phyloP scores from a whole-genome alignment of 2,329 filamentous ascomycete species.

The Huntiella decipiens region DNA sequence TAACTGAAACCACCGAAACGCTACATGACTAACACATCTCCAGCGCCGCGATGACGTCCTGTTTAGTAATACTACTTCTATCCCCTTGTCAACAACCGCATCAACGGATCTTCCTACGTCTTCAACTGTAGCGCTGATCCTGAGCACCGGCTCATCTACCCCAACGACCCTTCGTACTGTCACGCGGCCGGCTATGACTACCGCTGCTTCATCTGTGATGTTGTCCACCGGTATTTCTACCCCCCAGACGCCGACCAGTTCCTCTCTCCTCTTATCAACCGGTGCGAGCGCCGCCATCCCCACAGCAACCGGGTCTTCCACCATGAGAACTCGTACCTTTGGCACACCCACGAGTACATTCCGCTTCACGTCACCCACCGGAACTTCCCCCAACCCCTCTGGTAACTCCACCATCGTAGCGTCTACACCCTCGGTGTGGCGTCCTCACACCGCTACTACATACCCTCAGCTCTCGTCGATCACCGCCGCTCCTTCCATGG shows the following conservation, averaged over 20 bases:
- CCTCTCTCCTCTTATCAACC: too few species aligned
- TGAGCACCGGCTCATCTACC: background rate
- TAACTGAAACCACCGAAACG: background rate
- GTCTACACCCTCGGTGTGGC: background rate
- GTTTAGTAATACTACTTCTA: background rate
- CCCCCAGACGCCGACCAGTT: background rate
- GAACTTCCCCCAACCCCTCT: background rate
- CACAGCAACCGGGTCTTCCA: background rate
- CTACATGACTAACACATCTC: background rate
- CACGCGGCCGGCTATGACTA: background rate
- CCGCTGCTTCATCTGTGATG: slow-evolving; percentile 4
- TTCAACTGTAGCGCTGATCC: background rate
- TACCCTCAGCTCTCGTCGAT: slow-evolving; percentile 1
- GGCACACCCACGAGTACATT: background rate
- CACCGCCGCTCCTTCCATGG: background rate
- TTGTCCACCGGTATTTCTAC: slow-evolving; percentile 1
- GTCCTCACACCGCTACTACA: background rate
- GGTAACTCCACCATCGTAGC: background rate
- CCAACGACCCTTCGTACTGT: background rate
- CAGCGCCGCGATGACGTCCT: background rate
- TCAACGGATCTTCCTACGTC: background rate
- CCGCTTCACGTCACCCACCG: background rate
- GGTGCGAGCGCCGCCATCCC: too few species aligned
- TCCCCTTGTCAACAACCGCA: background rate
- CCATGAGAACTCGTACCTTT: background rate